Evolutionary conservation across 306 rosid species (phyloP), one percentile per base, ranked within the genome.

Genomic region (Ammopiptanthus mongolicus): DNA sequence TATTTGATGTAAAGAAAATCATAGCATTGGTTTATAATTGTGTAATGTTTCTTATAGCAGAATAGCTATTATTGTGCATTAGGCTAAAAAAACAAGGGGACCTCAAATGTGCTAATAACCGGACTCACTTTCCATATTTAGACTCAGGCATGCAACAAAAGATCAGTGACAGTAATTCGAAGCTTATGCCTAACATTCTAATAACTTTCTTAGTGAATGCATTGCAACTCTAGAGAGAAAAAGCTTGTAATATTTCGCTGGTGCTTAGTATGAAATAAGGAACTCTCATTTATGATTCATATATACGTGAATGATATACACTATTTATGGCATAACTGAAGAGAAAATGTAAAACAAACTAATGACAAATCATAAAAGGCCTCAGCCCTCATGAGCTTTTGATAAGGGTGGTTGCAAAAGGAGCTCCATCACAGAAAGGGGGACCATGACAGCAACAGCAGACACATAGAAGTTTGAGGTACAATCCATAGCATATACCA

Each of bases 401-500:
- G 37, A 8, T 37, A 44, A 80, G 5, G 37, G 66, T 9, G 22
- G 19, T 9, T 47, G 31, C 15, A 59, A 60, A 57, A 72, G 61
- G 46, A 60, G 41, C 15, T 4, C 42, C 33, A 58, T 68, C 18
- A 57, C 11, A 14, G 75, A 14, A 66, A 65, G 25, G 76, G 80
- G 79, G 79, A 73, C 79, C 84, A 80, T 71, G 79, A 65, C n/a
- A 15, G 65, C 21, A 33, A 64, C 34, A 46, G 55, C 14, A 42
- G 44, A 59, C 29, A 55, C 31, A 66, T 71, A 77, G 73, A 58
- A 76, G 67, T 75, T 80, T 0, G 34, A 55, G 72, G 87, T 57
- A 84, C 67, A 68, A 81, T 84, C 83, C 80, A 2, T 13, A 13
- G 83, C 57, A 84, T 77, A 80, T 80, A n/a, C 87, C 64, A 50